Evolutionary conservation across 352 stramenopile genomes (phyloP).

Genomic region (Phytophthora pluvialis): DNA sequence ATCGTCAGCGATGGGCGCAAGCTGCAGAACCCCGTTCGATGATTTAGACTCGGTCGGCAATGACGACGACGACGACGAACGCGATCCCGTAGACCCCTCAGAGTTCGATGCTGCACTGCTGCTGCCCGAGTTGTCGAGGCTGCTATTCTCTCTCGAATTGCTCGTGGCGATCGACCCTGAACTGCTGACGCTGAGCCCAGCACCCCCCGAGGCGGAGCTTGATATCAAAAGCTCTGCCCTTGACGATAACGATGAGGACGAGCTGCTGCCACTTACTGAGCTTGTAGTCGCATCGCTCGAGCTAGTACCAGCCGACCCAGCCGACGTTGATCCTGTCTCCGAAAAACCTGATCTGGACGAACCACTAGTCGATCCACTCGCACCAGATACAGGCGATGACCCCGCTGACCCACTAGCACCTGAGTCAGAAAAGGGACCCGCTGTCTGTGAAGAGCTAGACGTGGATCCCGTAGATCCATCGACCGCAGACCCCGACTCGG

Average conservation of each 20-base stretch:
- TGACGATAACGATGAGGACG: constrained; percentile 17
- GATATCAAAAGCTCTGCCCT: constrained; percentile 19
- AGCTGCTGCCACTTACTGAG: constrained; percentile 11
- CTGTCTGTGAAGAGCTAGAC: constrained; percentile 3
- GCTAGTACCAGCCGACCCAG: constrained; percentile 5
- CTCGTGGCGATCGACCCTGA: constrained; percentile 9
- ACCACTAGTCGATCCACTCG: background rate
- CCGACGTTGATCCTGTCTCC: constrained; percentile 7
- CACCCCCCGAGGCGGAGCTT: constrained; percentile 22
- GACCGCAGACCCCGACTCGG: constrained; percentile 3
- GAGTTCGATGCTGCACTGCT: constrained; percentile 7
- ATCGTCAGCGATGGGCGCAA: constrained; percentile 40
- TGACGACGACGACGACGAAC: constrained; percentile 22
- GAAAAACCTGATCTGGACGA: constrained; percentile 9
- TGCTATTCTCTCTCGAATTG: constrained; percentile 17
- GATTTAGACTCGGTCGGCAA: constrained; percentile 16
- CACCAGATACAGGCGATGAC: constrained; percentile 11
- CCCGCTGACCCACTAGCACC: constrained; percentile 3
- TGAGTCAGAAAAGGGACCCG: constrained; percentile 4
- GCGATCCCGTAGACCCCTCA: constrained; percentile 10
- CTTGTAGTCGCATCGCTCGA: constrained; percentile 1
- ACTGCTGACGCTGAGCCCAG: constrained; percentile 4
- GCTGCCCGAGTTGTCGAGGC: constrained; percentile 14
- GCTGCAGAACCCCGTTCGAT: constrained; percentile 25
- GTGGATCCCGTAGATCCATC: constrained; percentile 13